Evolutionary conservation across 208 protist genomes (phyloP), one percentile per base, ranked within the genome.

Genomic region (Herpetomonas tarakana): DNA sequence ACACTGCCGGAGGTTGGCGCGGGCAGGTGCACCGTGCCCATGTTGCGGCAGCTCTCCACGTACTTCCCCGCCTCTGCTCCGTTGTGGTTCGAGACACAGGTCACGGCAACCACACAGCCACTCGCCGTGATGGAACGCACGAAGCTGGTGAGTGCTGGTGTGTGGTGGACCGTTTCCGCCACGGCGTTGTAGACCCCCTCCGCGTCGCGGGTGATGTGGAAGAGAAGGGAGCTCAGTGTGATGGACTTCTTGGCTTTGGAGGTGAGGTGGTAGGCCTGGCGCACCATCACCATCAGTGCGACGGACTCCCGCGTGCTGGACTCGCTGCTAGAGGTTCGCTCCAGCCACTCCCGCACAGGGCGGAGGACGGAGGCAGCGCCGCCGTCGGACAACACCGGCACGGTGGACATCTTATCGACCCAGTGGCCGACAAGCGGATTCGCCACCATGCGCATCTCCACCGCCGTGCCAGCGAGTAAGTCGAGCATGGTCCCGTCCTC

Each of bases 211-310:
- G 18, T 65, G 14, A 68, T 31, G 21, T 61, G 51, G 14, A 68
- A n/a, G 51, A 65, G 50, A 18, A 77, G 50, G 31, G 71, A 77
- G 21, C 62, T 70, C 58, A 77, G 51, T 31, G 52, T 60, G 38
- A 58, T 18, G 12, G 41, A 44, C 58, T 26, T 52, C 7, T 45
- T 14, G 19, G 9, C 30, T n/a, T 51, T 4, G 0, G 21, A 1
- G 21, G 22, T 3, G n/a, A 53, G 24, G 25, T 61, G 4, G 12
- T 27, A 3, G 19, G 16, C 31, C 35, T 71, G 64, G 0, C 65
- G 64, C 14, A 71, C 41, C 25, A 56, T 49, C 19, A 53, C 71
- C 39, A 68, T 65, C 12, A 77, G 3, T 11, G 55, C 66, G 2
- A 77, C 26, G 12, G 45, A 60, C 56, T 77, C 71, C 24, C 41